A percentile compares a stretch with the other conserved stretches of the same genome.
These are phyloP conservation scores for Phanerodontia chrysosporium DNA, from an alignment of 768 basidiomycete genomes.

Conservation along the genomic window DNA sequence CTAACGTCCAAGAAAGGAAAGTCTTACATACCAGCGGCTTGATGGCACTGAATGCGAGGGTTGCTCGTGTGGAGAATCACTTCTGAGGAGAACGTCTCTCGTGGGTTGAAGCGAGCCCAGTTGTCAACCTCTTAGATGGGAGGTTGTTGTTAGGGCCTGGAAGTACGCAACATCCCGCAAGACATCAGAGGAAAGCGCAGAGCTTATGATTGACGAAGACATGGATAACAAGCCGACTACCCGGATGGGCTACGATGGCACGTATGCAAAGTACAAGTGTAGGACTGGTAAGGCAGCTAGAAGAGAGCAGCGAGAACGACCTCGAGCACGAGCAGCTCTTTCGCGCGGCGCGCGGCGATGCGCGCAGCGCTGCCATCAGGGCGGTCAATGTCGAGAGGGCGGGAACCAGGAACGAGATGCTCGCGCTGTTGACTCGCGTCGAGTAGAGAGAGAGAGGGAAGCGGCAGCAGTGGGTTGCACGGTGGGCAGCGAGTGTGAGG, in stretches of 20 bases:
- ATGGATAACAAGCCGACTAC: not conserved
- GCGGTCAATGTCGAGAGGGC: not conserved
- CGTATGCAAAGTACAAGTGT: not conserved
- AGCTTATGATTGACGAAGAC: not conserved
- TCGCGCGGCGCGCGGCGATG: not conserved
- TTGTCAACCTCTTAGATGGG: constrained; percentile 5
- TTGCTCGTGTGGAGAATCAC: not conserved
- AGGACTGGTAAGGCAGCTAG: not conserved
- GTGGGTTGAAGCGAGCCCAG: not conserved
- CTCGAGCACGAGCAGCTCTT: not conserved
- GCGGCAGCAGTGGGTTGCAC: too few species aligned
- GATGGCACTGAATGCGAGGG: not conserved
- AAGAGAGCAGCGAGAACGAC: not conserved
- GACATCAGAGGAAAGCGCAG: not conserved
- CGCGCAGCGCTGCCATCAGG: not conserved
- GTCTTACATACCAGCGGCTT: not conserved
- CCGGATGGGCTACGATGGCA: not conserved
- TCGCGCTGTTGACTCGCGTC: not conserved
- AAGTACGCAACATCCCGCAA: not conserved
- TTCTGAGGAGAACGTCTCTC: constrained; percentile 2
- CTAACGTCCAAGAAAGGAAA: not conserved
- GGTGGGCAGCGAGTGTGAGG: too few species aligned
- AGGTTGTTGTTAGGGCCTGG: not conserved
- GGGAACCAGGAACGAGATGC: not conserved
- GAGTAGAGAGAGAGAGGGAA: not conserved